Evolutionary conservation across 768 basidiomycete species (phyloP).

Genomic region (Leccinum rimulosum): DNA sequence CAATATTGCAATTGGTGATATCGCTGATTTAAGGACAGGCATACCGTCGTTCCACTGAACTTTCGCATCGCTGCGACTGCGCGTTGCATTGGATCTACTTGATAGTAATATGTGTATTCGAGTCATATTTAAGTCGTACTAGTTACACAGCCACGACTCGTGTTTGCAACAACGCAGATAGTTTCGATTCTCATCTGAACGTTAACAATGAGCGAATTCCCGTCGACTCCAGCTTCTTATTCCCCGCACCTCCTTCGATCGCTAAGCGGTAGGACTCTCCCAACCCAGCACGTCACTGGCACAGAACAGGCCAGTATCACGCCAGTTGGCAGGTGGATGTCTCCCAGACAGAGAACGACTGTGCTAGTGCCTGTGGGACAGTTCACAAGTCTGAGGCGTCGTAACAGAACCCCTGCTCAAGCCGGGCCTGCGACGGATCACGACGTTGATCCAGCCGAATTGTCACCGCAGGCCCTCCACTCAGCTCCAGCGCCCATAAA

Average conservation of each 20-base stretch:
- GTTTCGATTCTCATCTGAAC: background rate
- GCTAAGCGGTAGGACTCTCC: slow-evolving; percentile 16
- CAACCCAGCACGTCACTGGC: slow-evolving; percentile 14
- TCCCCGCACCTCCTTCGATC: slow-evolving; percentile 17
- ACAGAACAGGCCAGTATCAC: slow-evolving; percentile 5
- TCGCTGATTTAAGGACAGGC: slow-evolving; percentile 41
- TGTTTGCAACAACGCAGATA: background rate
- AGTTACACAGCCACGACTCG: slow-evolving; percentile 16
- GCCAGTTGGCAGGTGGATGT: slow-evolving; percentile 8
- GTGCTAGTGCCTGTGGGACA: slow-evolving; percentile 4
- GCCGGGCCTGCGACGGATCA: background rate
- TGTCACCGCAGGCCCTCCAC: slow-evolving; percentile 4
- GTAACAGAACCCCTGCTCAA: slow-evolving; percentile 5
- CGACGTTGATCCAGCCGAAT: slow-evolving; percentile 6
- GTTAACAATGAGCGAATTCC: slow-evolving; percentile 5
- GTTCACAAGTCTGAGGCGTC: slow-evolving; percentile 19
- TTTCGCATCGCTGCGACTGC: slow-evolving; percentile 83
- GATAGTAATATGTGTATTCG: slow-evolving; percentile 1
- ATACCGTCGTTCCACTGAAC: slow-evolving; percentile 70
- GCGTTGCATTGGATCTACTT: slow-evolving; percentile 49
- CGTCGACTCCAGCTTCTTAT: background rate
- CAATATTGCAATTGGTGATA: background rate
- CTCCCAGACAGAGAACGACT: slow-evolving; percentile 15
- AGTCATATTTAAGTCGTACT: background rate
- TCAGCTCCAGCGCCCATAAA: slow-evolving; percentile 9